Evolutionary conservation across 2,329 filamentous ascomycete species (phyloP).

Genomic region (Cercospora sp.): DNA sequence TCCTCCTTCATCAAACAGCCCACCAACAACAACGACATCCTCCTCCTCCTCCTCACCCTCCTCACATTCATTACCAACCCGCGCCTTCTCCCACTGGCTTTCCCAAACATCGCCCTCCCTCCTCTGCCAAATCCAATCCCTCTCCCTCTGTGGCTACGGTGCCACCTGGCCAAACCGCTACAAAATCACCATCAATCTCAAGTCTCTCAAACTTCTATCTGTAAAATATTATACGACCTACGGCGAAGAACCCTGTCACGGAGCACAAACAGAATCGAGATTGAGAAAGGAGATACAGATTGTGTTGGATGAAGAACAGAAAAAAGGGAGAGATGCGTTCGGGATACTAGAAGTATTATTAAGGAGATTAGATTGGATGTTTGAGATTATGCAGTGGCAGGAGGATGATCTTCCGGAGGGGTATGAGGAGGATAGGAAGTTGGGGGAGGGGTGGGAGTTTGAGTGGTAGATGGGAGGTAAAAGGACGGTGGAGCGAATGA

Average conservation of each 20-base stretch:
- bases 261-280: background rate
- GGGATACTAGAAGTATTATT: background rate
- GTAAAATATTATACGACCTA: background rate
- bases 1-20: too few relatives aligned
- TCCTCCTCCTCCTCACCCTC: too few relatives aligned
- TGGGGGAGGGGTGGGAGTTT: background rate
- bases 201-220: too few relatives aligned
- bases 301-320: background rate
- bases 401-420: background rate
- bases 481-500: too few relatives aligned
- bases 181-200: background rate
- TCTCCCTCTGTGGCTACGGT: background rate
- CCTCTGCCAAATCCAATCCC: background rate
- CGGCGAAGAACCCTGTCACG: too few relatives aligned
- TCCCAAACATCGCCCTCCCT: background rate
- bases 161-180: background rate
- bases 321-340: background rate
- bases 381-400: background rate
- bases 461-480: background rate
- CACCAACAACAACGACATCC: too few relatives aligned
- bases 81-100: background rate
- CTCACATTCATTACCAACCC: too few relatives aligned
- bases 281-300: background rate
- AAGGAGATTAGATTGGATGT: background rate
- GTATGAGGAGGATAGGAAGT: background rate